Evolutionary conservation across 371 early-diverging fungal genomes (phyloP), one percentile per base, ranked within the genome.

Genomic region (Mortierella sp.): DNA sequence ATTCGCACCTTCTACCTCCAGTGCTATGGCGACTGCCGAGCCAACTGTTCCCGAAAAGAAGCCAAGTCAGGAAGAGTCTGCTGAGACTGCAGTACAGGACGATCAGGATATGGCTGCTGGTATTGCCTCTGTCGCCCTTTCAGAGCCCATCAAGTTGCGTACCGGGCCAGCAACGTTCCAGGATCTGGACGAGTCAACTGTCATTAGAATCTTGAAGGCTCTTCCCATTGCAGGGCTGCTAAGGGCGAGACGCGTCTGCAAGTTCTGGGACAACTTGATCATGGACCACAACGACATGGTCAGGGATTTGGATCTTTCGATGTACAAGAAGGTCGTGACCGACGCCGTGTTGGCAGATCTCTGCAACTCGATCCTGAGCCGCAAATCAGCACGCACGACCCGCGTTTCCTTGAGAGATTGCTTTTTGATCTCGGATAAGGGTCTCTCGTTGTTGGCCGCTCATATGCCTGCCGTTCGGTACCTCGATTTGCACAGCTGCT

Each of bases 401-500:
- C 37, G 43, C 5, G 81, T 83, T 37, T 88, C 82, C 6, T 61
- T 86, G 24, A 81, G 86, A 34, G 86, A 86, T 59, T 86, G 86
- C 69, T 86, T 86, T 73, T 74, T 90, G 82, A 73, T 93, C 10
- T 92, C 92, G 1, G 91, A 92, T 76, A 77, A 81, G 10, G 92
- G 91, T 0, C 77, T 93, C 28, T 73, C 79, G 19, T 51, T 71
- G 13, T 54, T 93, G 24, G 83, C 87, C 0, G 72, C 87, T n/a
- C 74, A 85, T 4, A 71, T 87, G 48, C 81, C 90, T 1, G 78
- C 87, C 5, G 76, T 96, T 5, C 78, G 86, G 44, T 72, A 79
- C 1, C 87, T 96, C 37, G 91, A 93, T 83, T 86, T 96, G 40
- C 90, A 91, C 78, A 94, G 93, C 50, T 96, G 97, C 82, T 96